Evolutionary conservation across 2,329 filamentous ascomycete genomes (phyloP).

Genomic region (Fusarium foetens): DNA sequence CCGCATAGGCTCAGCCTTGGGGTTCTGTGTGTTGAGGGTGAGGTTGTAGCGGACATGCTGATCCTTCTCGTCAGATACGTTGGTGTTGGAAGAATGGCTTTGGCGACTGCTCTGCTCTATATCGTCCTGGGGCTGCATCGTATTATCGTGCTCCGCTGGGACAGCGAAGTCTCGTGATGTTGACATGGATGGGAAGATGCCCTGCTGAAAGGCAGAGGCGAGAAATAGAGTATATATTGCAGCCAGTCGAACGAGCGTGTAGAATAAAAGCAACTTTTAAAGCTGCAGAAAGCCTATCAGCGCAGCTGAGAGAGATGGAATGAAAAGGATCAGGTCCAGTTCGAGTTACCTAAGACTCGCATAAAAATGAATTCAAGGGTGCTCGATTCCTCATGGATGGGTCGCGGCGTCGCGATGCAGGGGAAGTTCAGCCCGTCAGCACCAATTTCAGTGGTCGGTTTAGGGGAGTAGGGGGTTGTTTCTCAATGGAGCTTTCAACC

Average conservation of each 20-base stretch:
- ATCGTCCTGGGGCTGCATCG: slow-evolving; percentile 15
- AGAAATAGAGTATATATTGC: not conserved
- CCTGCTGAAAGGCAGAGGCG: not conserved
- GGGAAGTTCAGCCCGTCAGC: slow-evolving; percentile 31
- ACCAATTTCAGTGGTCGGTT: slow-evolving; percentile 26
- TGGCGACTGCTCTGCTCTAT: slow-evolving; percentile 26
- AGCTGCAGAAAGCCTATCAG: not conserved
- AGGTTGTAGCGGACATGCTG: slow-evolving; percentile 46
- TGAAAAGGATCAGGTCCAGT: not conserved
- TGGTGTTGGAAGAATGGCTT: slow-evolving; percentile 41
- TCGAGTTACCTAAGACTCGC: slow-evolving; percentile 5
- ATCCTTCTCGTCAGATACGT: slow-evolving; percentile 30
- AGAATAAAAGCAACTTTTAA: not conserved
- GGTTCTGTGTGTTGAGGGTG: slow-evolving; percentile 44
- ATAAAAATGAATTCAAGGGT: slow-evolving; percentile 23
- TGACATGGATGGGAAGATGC: not conserved
- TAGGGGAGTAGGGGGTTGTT: slow-evolving; percentile 9
- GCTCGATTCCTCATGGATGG: not conserved
- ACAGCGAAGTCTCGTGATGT: slow-evolving; percentile 27
- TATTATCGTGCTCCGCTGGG: slow-evolving; percentile 14
- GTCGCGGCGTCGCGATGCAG: slow-evolving; percentile 21
- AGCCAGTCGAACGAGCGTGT: not conserved
- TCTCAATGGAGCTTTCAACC: not conserved
- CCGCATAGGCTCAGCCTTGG: slow-evolving; percentile 25
- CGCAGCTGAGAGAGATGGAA: slow-evolving; percentile 1